A percentile compares a stretch with the other conserved stretches of the same genome.
phyloP scores from a whole-genome alignment of 2,329 filamentous ascomycete species.

The Herpomyces periplanetae region DNA sequence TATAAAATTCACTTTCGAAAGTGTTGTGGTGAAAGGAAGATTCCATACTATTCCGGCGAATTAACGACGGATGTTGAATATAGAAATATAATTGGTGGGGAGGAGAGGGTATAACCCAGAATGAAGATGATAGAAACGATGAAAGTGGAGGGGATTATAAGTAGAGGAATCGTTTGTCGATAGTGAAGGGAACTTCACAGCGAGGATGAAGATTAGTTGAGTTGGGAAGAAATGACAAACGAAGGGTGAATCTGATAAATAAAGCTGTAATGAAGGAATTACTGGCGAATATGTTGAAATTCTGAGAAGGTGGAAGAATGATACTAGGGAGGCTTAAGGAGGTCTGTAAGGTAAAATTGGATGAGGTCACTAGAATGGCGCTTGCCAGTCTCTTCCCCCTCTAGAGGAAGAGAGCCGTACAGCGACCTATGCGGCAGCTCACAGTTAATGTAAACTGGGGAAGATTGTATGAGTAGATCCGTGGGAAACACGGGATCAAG shows the following conservation, averaged over 20 bases:
- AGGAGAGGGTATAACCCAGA: too few species aligned
- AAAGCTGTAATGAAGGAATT: slow-evolving; percentile 3
- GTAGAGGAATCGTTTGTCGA: too few species aligned
- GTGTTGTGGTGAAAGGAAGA: slow-evolving; percentile 17
- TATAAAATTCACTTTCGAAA: not conserved
- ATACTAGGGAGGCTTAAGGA: slow-evolving; percentile 22
- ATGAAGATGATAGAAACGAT: too few species aligned
- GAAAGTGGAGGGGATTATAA: too few species aligned
- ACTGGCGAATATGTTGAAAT: slow-evolving; percentile 5
- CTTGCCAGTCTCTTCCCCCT: slow-evolving; percentile 97
- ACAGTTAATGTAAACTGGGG: slow-evolving; percentile 18
- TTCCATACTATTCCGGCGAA: slow-evolving; percentile 35
- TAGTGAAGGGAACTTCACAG: too few species aligned
- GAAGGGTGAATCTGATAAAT: slow-evolving; percentile 4
- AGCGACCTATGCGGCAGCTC: slow-evolving; percentile 99
- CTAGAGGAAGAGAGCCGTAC: slow-evolving; percentile 94
- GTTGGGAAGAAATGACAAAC: slow-evolving; percentile 6
- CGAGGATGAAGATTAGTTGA: too few species aligned
- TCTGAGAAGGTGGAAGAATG: slow-evolving; percentile 3
- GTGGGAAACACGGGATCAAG: too few species aligned
- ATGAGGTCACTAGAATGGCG: slow-evolving; percentile 38
- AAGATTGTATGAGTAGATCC: too few species aligned
- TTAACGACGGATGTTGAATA: too few species aligned
- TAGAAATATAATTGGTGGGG: too few species aligned
- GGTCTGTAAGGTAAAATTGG: slow-evolving; percentile 70